phyloP scores from a whole-genome alignment of 495 filamentous ascomycete genomes.

The Recurvomyces mirabilis region DNA sequence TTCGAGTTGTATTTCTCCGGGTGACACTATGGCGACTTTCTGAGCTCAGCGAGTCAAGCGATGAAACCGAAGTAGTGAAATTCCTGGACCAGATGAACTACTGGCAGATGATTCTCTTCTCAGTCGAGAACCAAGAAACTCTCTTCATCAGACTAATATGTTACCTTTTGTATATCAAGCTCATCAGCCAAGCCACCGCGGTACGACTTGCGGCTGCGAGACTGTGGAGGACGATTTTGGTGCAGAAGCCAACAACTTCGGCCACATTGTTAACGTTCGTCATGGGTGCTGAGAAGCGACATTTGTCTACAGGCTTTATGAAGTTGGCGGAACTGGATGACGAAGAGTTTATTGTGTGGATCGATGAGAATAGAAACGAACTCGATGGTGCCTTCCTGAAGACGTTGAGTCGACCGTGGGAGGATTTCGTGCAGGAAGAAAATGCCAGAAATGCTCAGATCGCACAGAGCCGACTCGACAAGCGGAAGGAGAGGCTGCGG shows the following conservation, averaged over 20 bases:
- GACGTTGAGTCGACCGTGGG: constrained; percentile 69
- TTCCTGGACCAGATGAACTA: constrained; percentile 80
- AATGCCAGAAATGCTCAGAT: constrained; percentile 66
- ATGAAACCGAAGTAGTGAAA: constrained; percentile 45
- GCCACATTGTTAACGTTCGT: constrained; percentile 57
- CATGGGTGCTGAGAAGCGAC: constrained; percentile 53
- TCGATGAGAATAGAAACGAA: constrained; percentile 71
- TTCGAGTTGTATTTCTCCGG: constrained; percentile 63
- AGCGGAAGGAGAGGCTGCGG: constrained; percentile 69
- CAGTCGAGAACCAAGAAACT: constrained; percentile 59
- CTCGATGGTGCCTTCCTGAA: constrained; percentile 72
- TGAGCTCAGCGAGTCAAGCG: constrained; percentile 58
- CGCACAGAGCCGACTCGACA: constrained; percentile 52
- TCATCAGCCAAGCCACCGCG: constrained; percentile 50
- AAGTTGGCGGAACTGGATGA: constrained; percentile 80
- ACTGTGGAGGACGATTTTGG: constrained; percentile 79
- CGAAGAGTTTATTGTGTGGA: constrained; percentile 72
- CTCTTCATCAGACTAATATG: constrained; percentile 72
- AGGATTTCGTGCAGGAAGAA: constrained; percentile 67
- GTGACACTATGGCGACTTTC: constrained; percentile 71
- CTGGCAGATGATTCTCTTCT: constrained; percentile 88
- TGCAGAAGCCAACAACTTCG: constrained; percentile 85
- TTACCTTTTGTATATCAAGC: constrained; percentile 77
- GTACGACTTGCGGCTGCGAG: constrained; percentile 71
- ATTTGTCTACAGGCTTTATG: constrained; percentile 67